A percentile compares a stretch with the other conserved stretches of the same genome.
phyloP scores from a whole-genome alignment of 805 yeast genomes.

The Yamadazyma insecticola region DNA sequence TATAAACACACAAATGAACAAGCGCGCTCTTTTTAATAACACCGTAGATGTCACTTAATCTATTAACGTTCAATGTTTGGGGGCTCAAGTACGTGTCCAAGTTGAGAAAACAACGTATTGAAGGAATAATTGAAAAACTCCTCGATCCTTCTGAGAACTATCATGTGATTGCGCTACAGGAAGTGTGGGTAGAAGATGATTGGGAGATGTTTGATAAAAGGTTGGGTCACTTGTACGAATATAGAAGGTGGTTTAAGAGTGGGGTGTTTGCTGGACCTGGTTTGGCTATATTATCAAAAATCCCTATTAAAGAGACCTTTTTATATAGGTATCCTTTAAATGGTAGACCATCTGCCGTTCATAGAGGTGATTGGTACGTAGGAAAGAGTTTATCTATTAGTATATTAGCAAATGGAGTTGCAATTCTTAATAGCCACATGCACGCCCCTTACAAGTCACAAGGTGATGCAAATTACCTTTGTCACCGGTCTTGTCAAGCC shows the following conservation, averaged over 20 bases:
- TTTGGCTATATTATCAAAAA: slow-evolving; percentile 72
- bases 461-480: slow-evolving; percentile 86
- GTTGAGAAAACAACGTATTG: slow-evolving; percentile 56
- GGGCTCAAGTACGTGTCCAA: slow-evolving; percentile 86
- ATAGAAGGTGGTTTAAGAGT: slow-evolving; percentile 64
- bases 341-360: slow-evolving; percentile 91
- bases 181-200: slow-evolving; percentile 85
- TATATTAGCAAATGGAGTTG: slow-evolving; percentile 55
- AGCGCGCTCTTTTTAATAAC: no score
- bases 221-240: slow-evolving; percentile 51
- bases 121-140: slow-evolving; percentile 68
- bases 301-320: slow-evolving; percentile 77
- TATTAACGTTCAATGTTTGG: slow-evolving; percentile 80
- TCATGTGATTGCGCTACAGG: slow-evolving; percentile 92
- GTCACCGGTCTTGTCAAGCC: slow-evolving; percentile 92
- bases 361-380: slow-evolving; percentile 95
- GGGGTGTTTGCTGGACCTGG: slow-evolving; percentile 96
- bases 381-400: slow-evolving; percentile 87
- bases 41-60: slow-evolving; percentile 27
- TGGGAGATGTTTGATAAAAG: slow-evolving; percentile 58
- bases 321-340: slow-evolving; percentile 84
- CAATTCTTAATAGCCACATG: slow-evolving; percentile 87
- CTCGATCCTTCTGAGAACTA: slow-evolving; percentile 39
- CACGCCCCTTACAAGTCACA: slow-evolving; percentile 81
- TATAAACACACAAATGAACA: background rate